phyloP scores from a whole-genome alignment of 345 rosid genomes.

The Orychophragmus violaceus region DNA sequence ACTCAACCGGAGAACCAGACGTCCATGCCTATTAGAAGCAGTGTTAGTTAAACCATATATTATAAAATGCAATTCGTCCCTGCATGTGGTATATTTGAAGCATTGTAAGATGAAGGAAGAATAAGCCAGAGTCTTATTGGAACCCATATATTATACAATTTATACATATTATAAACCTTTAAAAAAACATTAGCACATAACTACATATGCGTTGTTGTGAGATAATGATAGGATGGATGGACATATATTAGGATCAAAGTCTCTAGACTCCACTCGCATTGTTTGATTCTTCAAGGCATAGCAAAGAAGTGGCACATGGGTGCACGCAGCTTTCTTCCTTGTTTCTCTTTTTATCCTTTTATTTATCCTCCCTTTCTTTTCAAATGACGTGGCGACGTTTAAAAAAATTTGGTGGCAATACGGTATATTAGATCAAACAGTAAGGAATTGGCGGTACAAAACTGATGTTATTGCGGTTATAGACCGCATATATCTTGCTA shows the following conservation, averaged over 20 bases:
- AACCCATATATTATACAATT: no score
- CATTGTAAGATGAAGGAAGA: background rate
- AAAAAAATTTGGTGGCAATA: background rate
- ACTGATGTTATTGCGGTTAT: no score
- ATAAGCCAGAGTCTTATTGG: background rate
- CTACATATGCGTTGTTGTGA: conserved; percentile 17
- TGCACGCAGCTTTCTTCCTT: conserved; percentile 5
- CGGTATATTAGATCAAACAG: background rate
- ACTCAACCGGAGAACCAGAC: no score
- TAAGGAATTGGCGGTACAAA: no score
- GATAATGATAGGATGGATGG: conserved; percentile 15
- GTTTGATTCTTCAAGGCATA: conserved; percentile 30
- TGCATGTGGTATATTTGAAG: no score
- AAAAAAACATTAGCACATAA: background rate
- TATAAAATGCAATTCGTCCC: no score
- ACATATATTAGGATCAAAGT: conserved; percentile 24
- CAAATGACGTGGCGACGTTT: background rate
- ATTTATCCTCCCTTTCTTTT: background rate
- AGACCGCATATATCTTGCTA: no score
- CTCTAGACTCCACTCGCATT: conserved; percentile 1
- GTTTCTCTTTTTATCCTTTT: background rate
- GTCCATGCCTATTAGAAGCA: no score
- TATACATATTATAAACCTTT: background rate
- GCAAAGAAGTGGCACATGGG: conserved; percentile 31
- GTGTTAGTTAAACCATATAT: no score